phyloP scores from a whole-genome alignment of 768 basidiomycete genomes.

The Lactarius pseudohatsudake region DNA sequence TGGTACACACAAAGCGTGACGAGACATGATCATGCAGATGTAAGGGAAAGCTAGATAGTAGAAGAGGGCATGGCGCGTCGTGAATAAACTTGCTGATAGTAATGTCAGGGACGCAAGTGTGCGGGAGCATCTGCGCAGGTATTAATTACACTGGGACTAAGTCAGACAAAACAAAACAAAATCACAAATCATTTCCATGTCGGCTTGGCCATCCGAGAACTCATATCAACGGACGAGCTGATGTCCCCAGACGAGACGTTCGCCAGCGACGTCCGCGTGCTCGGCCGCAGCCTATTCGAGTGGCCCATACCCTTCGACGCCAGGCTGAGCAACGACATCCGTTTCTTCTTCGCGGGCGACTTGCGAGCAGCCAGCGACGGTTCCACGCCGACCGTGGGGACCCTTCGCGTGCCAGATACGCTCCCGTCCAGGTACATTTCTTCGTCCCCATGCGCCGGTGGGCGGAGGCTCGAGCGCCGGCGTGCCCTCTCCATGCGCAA shows the following conservation, averaged over 20 bases:
- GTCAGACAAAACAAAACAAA: slow-evolving; percentile 8
- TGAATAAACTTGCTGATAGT: slow-evolving; percentile 16
- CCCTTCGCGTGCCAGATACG: slow-evolving; percentile 43
- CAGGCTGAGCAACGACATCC: slow-evolving; percentile 52
- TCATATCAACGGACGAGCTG: slow-evolving; percentile 43
- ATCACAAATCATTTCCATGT: slow-evolving; percentile 54
- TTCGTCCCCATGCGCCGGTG: slow-evolving; percentile 54
- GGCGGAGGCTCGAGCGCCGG: slow-evolving; percentile 79
- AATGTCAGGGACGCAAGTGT: slow-evolving; percentile 13
- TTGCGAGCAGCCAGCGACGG: slow-evolving; percentile 30
- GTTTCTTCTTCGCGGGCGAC: slow-evolving; percentile 64
- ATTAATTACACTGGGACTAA: slow-evolving; percentile 7
- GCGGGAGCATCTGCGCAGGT: slow-evolving; percentile 6
- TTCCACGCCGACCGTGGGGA: slow-evolving; percentile 36
- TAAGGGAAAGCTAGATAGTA: slow-evolving; percentile 21
- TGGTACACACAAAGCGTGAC: slow-evolving; percentile 25
- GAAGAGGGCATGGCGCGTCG: slow-evolving; percentile 10
- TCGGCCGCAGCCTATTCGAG: slow-evolving; percentile 36
- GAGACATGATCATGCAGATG: slow-evolving; percentile 12
- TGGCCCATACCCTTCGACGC: slow-evolving; percentile 33
- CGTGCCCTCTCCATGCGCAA: slow-evolving; percentile 69
- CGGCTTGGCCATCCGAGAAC: slow-evolving; percentile 41
- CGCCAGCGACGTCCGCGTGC: slow-evolving; percentile 26
- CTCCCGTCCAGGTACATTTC: slow-evolving; percentile 36
- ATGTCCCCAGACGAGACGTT: slow-evolving; percentile 47